Evolutionary conservation across 495 filamentous ascomycete species (phyloP).

Genomic region (Rhizodiscina lignyota): DNA sequence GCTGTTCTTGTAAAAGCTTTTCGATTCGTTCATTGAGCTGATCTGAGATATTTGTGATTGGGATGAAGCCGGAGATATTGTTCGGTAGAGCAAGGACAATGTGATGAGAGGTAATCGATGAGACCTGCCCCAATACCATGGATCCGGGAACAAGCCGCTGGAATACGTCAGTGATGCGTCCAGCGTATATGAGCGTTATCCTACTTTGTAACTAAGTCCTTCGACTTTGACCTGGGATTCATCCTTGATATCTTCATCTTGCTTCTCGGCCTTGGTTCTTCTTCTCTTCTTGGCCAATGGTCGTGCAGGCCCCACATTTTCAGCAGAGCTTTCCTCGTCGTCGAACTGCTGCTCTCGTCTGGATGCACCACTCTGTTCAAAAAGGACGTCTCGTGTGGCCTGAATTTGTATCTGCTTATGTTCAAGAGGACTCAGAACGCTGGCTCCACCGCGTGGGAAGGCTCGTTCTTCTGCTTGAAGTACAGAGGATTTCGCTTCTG

Average conservation of each 20-base stretch:
- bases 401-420: slow-evolving; percentile 93
- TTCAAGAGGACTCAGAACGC: slow-evolving; percentile 80
- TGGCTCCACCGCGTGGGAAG: slow-evolving; percentile 87
- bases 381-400: slow-evolving; percentile 80
- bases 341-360: slow-evolving; percentile 13
- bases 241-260: slow-evolving; percentile 21
- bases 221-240: slow-evolving; percentile 59
- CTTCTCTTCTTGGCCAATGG: slow-evolving; percentile 34
- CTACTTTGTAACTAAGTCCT: slow-evolving; percentile 76
- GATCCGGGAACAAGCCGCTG: slow-evolving; percentile 71
- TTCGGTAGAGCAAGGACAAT: slow-evolving; percentile 74
- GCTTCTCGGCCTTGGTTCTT: slow-evolving; percentile 23
- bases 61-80: slow-evolving; percentile 75
- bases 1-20: slow-evolving; percentile 39
- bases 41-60: slow-evolving; percentile 79
- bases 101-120: slow-evolving; percentile 62
- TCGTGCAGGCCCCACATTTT: slow-evolving; percentile 29
- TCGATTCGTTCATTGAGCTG: slow-evolving; percentile 51
- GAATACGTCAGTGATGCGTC: slow-evolving; percentile 21
- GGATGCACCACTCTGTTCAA: slow-evolving; percentile 53
- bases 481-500: slow-evolving; percentile 22
- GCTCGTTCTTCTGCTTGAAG: slow-evolving; percentile 65
- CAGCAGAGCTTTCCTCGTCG: slow-evolving; percentile 25
- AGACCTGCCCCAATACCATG: slow-evolving; percentile 71
- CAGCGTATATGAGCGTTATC: slow-evolving; percentile 1